Evolutionary conservation across 2,329 filamentous ascomycete genomes (phyloP), one percentile per base, ranked within the genome.

Genomic region (Botrytis squamosa): DNA sequence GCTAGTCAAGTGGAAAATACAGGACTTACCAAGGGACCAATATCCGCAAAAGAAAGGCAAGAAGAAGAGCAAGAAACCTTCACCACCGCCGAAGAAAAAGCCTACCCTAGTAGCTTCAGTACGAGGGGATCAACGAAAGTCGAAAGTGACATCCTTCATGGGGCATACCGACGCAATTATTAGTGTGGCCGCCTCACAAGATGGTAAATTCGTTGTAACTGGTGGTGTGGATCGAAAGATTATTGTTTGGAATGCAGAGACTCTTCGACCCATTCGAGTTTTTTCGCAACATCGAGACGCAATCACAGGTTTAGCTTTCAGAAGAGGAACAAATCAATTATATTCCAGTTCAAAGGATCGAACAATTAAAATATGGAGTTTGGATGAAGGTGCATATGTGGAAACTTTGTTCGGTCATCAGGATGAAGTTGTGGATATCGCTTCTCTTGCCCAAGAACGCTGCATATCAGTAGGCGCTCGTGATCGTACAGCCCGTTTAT

Each of bases 371-470:
- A 92, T 97, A 46, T 99, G 95, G 94, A 95, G 92, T 77, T 85
- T 98, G 62, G 92, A 97, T 78, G 94, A 97, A 81, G 87, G 97
- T 75, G 94, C 95, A 64, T 99, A 98, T 80, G 89, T 98, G 44
- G 96, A 99, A 83, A 98, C 95, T 0, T 86, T 99, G 0, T 98
- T 98, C 81, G 96, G 96, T 63, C 96, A 99, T 83, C 95, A 98
- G 81, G 95, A 98, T 81, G 88, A 93, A 76, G 92, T 98, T 8
- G 87, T 95, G 55, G 93, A 94, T 80, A 89, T 99, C 72, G 92
- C 93, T 76, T 92, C 93, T 36, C 87, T 97, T 75, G 91, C 92
- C 2, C 90, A 94, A 78, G 96, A 98, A 82, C 91, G 94, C 67
- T 98, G 96, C 81, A 88, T 98, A 74, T 96, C 92, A 75, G 96